Percentiles rank a stretch among this genome's conserved stretches.
Conservation (phyloP, 164 flowering plant species). For the Macadamia integrifolia region DNA sequence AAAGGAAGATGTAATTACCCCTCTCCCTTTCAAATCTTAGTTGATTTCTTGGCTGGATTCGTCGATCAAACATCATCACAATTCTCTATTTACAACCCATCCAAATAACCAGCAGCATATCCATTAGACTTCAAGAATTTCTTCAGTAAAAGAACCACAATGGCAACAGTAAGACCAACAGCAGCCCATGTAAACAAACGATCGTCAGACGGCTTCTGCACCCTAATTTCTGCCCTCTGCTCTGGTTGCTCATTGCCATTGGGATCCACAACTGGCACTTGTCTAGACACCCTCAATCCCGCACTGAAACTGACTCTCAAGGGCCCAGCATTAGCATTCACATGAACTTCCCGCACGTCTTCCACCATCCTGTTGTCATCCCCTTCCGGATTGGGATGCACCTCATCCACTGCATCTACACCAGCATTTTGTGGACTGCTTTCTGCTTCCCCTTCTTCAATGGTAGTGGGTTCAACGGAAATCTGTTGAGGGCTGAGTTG, state of each 20-base stretch:
- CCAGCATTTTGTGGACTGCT: constrained; percentile 22
- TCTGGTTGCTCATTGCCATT: constrained; percentile 22
- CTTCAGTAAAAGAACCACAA: constrained; percentile 64
- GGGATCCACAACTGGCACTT: constrained; percentile 26
- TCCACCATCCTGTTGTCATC: constrained; percentile 35
- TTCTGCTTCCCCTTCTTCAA: constrained; percentile 29
- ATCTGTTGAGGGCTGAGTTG: constrained; percentile 26
- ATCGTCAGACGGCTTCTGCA: constrained; percentile 57
- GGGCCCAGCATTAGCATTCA: constrained; percentile 39
- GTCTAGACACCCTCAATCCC: constrained; percentile 25
- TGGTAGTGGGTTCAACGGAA: constrained; percentile 24
- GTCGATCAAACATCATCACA: no score
- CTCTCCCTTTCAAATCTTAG: background rate
- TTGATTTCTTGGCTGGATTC: background rate
- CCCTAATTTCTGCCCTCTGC: constrained; percentile 31
- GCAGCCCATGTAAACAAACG: constrained; percentile 89
- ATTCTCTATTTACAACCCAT: constrained; percentile 13
- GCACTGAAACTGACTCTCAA: constrained; percentile 27
- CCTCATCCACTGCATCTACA: constrained; percentile 19
- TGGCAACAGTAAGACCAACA: constrained; percentile 74
- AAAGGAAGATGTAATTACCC: background rate
- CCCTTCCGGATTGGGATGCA: constrained; percentile 21
- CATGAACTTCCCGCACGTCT: constrained; percentile 40
- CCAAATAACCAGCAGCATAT: constrained; percentile 45
- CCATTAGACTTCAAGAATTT: constrained; percentile 76